Evolutionary conservation across 78 protist genomes (phyloP), one percentile per base, ranked within the genome.

Genomic region (Chrysochromulina tobinii): DNA sequence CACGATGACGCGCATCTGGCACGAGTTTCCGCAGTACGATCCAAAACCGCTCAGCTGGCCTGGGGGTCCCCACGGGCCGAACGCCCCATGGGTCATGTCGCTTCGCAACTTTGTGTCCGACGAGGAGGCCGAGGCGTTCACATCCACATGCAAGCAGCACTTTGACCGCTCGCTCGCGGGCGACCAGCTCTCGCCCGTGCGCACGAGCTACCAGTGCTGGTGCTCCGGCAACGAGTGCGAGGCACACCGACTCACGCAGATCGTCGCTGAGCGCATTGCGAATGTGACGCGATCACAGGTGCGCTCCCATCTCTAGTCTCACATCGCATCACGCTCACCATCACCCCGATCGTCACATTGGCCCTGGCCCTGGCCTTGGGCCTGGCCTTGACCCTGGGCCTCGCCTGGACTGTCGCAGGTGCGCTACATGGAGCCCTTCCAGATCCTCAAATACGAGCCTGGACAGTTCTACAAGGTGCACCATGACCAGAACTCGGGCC

Each of bases 161-260:
- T 51, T 75, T 17, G 84, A 38, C 1, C 54, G 84, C 18, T 51
- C 59, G 6, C 84, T 75, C 84, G 84, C 84, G 27, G 84, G 84
- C 84, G 84, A 75, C 84, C 57, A 3, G n/a, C 58, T 75, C 27
- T 75, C 84, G 54, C 84, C 84, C 25, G 84, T 75, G 38, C 84
- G 84, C 84, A 75, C 84, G 59, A 66, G 72, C 72, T 3, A 66
- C 59, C 84, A 75, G 84, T 75, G 58, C 57, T 75, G 84, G 84
- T 75, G 84, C 57, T 75, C 84, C 20, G 23, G 7, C 20, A 50
- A 51, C 57, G 84, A 11, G 54, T 75, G 84, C 57, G 0, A 1
- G 14, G 53, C 12, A 4, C 17, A 75, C 57, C 58, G 25, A 58
- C 23, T 1, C 11, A 50, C 55, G 14, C 6, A 6, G 21, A 4